Conservation (phyloP, 257 asterid species). For the Nicotiana benthamiana region DNA sequence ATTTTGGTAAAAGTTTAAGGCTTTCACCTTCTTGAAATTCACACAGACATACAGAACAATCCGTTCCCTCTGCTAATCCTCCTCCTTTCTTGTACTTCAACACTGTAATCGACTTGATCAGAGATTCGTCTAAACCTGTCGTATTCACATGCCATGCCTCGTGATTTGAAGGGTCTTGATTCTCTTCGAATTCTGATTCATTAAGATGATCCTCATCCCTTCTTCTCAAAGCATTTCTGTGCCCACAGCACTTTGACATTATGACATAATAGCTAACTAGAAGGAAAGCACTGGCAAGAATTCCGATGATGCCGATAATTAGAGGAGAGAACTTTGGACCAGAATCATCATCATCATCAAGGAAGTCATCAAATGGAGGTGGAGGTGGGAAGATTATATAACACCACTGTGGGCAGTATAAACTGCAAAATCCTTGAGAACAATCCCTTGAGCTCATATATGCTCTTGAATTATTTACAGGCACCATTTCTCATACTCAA, state of each 20-base stretch:
- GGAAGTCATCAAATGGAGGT: constrained; percentile 29
- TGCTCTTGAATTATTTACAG: constrained; percentile 21
- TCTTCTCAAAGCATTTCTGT: constrained; percentile 15
- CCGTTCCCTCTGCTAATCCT: constrained; percentile 23
- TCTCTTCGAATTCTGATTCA: constrained; percentile 11
- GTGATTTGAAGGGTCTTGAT: constrained; percentile 17
- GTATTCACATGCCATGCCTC: constrained; percentile 20
- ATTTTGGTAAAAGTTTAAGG: constrained; percentile 37
- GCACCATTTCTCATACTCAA: constrained; percentile 11
- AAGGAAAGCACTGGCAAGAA: constrained; percentile 38
- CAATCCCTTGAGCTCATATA: constrained; percentile 41
- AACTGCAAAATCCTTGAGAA: constrained; percentile 42
- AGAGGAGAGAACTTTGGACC: constrained; percentile 35
- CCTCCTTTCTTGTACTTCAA: constrained; percentile 30
- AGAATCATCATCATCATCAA: constrained; percentile 15
- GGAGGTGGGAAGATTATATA: constrained; percentile 37
- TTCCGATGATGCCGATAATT: constrained; percentile 34
- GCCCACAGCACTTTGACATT: constrained; percentile 33
- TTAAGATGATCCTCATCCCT: constrained; percentile 7
- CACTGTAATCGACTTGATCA: constrained; percentile 30
- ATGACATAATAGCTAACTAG: constrained; percentile 44
- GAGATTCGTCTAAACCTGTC: constrained; percentile 35
- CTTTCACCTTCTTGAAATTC: constrained; percentile 49
- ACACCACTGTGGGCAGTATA: constrained; percentile 54
- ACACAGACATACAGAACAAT: constrained; percentile 46